Evolutionary conservation across 805 yeast genomes (phyloP).

Genomic region (Candida ficus): DNA sequence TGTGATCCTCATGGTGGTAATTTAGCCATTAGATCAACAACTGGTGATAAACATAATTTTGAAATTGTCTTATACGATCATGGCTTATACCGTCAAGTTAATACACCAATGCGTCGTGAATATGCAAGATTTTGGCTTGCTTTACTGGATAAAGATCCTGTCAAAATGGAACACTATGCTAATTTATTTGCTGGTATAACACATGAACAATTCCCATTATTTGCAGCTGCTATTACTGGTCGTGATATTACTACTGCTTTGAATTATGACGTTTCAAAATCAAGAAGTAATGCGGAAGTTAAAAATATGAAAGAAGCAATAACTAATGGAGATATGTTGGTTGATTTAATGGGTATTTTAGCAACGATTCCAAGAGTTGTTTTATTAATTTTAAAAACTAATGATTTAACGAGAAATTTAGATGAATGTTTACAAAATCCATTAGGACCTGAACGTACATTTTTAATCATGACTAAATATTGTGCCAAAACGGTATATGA

Average conservation of each 20-base stretch:
- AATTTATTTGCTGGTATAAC: constrained; percentile 70
- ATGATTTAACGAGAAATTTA: constrained; percentile 83
- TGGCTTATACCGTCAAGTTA: constrained; percentile 85
- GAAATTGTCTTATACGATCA: constrained; percentile 93
- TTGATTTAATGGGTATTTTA: constrained; percentile 73
- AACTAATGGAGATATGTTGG: constrained; percentile 56
- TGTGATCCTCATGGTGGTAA: constrained; percentile 99
- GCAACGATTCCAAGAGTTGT: constrained; percentile 83
- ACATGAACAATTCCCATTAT: constrained; percentile 74
- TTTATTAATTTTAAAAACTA: constrained; percentile 82
- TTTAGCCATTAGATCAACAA: constrained; percentile 63
- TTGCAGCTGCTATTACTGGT: constrained; percentile 94
- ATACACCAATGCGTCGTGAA: constrained; percentile 67
- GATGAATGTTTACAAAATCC: constrained; percentile 83
- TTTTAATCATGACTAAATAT: constrained; percentile 82
- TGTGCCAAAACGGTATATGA: constrained; percentile 76
- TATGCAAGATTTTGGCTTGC: constrained; percentile 95
- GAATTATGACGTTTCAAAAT: constrained; percentile 51
- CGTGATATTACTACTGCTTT: constrained; percentile 77
- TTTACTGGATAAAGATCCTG: constrained; percentile 62
- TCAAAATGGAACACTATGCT: constrained; percentile 68
- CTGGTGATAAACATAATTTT: constrained; percentile 53
- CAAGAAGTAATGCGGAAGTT: constrained; percentile 59
- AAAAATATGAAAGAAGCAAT: constrained; percentile 60
- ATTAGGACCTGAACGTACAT: constrained; percentile 81